phyloP scores from a whole-genome alignment of 2,329 filamentous ascomycete genomes.

The Pestalotiopsis sp. region DNA sequence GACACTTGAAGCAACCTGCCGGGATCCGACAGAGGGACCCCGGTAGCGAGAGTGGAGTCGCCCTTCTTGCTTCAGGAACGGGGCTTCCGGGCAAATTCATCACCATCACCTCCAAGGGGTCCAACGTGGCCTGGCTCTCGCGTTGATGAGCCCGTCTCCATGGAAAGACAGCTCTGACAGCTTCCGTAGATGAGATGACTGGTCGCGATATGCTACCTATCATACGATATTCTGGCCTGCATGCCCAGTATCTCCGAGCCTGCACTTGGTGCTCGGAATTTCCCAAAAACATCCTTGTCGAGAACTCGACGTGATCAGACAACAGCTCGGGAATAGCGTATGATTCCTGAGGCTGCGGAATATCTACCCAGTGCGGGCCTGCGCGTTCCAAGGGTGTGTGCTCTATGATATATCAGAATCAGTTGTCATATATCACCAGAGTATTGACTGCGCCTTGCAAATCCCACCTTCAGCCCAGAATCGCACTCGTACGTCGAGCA shows the following conservation, averaged over 20 bases:
- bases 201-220: background rate
- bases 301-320: background rate
- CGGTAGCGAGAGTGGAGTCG: background rate
- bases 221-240: background rate
- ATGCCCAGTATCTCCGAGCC: background rate
- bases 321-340: background rate
- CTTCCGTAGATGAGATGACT: conserved; percentile 6
- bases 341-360: background rate
- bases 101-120: background rate
- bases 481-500: background rate
- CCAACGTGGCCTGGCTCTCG: background rate
- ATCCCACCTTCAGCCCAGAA: background rate
- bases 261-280: background rate
- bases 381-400: background rate
- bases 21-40: background rate
- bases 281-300: background rate
- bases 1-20: conserved; percentile 9
- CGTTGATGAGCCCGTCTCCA: too few relatives aligned
- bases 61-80: background rate
- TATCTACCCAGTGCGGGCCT: background rate
- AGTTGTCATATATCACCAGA: background rate
- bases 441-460: background rate
- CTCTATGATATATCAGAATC: background rate
- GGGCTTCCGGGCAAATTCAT: background rate
- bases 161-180: background rate